Evolutionary conservation across 257 asterid genomes (phyloP), one percentile per base, ranked within the genome.

Genomic region (Anisodus tanguticus): DNA sequence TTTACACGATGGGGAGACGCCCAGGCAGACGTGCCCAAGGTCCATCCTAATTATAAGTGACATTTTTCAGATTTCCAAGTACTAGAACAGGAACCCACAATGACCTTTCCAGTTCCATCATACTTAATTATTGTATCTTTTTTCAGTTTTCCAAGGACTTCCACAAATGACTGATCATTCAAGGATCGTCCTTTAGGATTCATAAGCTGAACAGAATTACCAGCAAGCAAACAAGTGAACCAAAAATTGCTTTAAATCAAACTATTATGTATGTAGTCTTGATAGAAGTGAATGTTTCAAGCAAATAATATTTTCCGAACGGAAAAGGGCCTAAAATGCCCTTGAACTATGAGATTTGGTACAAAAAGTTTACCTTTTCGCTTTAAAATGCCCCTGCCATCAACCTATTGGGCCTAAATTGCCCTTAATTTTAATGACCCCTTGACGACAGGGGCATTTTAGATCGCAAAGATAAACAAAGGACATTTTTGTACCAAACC

Each of bases 151-250:
- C 11, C 74, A 67, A 12, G 4, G 2, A 67, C 49, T 67, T 35
- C 47, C 7, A 6, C 47, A 67, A 67, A 67, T 67, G 74, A 26
- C 31, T 26, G 31, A 26, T 26, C 31, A 9, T 64, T 67, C 49
- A 37, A 67, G 0, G 49, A 67, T 67, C 35, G 35, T 35, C 74
- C 7, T 35, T 67, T 2, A 67, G 74, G 35, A 67, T 35, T 35
- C 47, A 67, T 67, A 67, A 66, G 10, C 49, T 35, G 74, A 67
- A 67, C 5, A 66, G 47, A 66, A 66, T 66, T 66, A 66, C 72
- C 0, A 66, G 35, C 74, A 67, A 66, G 47, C 74, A 67, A 67
- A 35, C 19, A 35, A 35, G 72, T 35, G 49, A 67, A 35, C 74
- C 2, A 13, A 35, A 67, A 35, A 35, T 67, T 6, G 74, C 22